A percentile compares a stretch with the other conserved stretches of the same genome.
Evolutionary conservation across 345 rosid species (phyloP).

Genomic region (Sisymbrium altissimum): DNA sequence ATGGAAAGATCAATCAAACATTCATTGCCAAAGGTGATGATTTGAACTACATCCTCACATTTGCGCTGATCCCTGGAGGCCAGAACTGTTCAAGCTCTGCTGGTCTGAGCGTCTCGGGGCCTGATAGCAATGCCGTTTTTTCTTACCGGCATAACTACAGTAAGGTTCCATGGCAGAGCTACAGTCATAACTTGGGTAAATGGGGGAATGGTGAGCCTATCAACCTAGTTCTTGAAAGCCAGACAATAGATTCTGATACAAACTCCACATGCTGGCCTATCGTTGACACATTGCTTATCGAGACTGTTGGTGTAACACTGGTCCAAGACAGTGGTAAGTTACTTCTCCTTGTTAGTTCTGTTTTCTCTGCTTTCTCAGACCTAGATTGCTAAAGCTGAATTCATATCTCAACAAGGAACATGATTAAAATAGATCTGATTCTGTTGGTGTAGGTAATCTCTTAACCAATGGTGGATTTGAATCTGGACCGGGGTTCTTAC

Average conservation of each 20-base stretch:
- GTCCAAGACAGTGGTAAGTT: slow-evolving; percentile 38
- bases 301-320: slow-evolving; percentile 28
- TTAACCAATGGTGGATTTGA: slow-evolving; percentile 62
- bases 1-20: slow-evolving; percentile 56
- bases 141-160: slow-evolving; percentile 37
- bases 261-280: slow-evolving; percentile 58
- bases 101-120: slow-evolving; percentile 40
- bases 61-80: slow-evolving; percentile 38
- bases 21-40: slow-evolving; percentile 37
- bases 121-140: slow-evolving; percentile 41
- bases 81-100: slow-evolving; percentile 41
- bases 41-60: slow-evolving; percentile 43
- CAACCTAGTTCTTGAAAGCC: slow-evolving; percentile 44
- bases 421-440: background rate
- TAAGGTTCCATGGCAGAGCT: slow-evolving; percentile 46
- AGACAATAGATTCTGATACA: slow-evolving; percentile 34
- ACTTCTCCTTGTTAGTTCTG: background rate
- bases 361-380: background rate
- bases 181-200: slow-evolving; percentile 45
- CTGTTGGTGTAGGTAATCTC: slow-evolving; percentile 39
- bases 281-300: slow-evolving; percentile 43
- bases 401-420: background rate
- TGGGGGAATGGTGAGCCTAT: slow-evolving; percentile 42
- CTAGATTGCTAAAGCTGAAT: background rate
- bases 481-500: slow-evolving; percentile 49